A percentile compares a stretch with the other conserved stretches of the same genome.
Conservation (phyloP, 2,329 filamentous ascomycete genomes). For the Diaporthe amygdali region DNA sequence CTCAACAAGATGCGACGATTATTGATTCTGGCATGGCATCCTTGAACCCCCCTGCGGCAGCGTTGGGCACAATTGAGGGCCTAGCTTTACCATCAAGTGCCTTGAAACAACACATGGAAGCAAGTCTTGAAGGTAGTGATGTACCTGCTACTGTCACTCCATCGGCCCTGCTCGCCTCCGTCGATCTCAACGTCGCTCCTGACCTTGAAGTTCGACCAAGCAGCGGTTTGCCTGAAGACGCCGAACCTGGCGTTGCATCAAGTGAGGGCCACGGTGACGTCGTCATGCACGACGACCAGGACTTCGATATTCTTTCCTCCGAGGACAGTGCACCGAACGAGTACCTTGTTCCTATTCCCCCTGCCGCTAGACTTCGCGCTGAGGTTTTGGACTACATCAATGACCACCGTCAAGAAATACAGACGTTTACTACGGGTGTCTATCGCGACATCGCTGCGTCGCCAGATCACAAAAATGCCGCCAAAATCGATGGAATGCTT, state of each 20-base stretch:
- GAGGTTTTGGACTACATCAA: slow-evolving; percentile 57
- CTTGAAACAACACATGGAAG: slow-evolving; percentile 4
- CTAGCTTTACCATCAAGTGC: slow-evolving; percentile 7
- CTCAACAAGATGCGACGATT: slow-evolving; percentile 15
- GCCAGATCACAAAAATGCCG: slow-evolving; percentile 45
- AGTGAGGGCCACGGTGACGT: not conserved
- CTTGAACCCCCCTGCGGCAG: slow-evolving; percentile 5
- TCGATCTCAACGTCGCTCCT: not conserved
- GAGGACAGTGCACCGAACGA: slow-evolving; percentile 41
- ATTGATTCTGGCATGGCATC: slow-evolving; percentile 8
- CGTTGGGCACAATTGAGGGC: not conserved
- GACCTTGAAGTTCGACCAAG: not conserved
- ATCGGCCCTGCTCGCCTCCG: slow-evolving; percentile 14
- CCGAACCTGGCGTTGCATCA: not conserved
- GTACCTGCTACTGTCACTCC: slow-evolving; percentile 21
- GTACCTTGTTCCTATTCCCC: slow-evolving; percentile 61
- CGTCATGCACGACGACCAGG: slow-evolving; percentile 1
- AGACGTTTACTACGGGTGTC: slow-evolving; percentile 50
- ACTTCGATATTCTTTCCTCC: slow-evolving; percentile 18
- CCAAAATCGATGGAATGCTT: slow-evolving; percentile 58
- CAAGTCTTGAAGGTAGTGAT: not conserved
- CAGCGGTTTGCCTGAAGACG: not conserved
- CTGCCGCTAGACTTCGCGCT: slow-evolving; percentile 57
- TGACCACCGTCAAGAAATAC: slow-evolving; percentile 48
- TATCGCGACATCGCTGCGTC: slow-evolving; percentile 42